Evolutionary conservation across 2,329 filamentous ascomycete genomes (phyloP), one percentile per base, ranked within the genome.

Genomic region (Microdochium nivale): DNA sequence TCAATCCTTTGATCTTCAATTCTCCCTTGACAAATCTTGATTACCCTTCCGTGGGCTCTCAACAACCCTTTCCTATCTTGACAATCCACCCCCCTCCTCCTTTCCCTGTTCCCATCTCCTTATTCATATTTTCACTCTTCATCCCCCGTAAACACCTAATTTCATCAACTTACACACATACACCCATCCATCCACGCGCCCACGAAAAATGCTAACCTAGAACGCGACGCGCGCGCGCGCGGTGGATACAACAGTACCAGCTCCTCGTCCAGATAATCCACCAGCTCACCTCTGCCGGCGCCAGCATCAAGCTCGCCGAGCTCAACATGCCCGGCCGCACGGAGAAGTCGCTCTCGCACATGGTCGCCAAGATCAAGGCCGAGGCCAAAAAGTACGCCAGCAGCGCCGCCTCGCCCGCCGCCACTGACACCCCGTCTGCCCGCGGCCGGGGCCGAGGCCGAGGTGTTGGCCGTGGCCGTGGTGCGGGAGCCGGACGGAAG

Each of bases 241-340:
- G 5, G 5, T 13, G 8, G 5, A 10, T 7, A 23, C 21, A 44
- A n/a, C 44, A 59, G 57, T 23, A 51, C 25, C 32, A 24, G 25
- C 40, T 59, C 23, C 49, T 57, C 4, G 23, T 55, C 3, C 54
- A 56, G 54, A 49, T 53, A 11, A 40, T 59, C 8, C 49, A 51
- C n/a, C 49, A 51, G 10, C 21, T 57, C 4, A 35, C 32, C 7
- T 21, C 16, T 2, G 49, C 25, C 24, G 51, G 50, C 11, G 48
- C 13, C 16, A 46, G 32, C 16, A 46, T 53, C 25, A 49, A 52
- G 10, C 54, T 49, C 25, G 21, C 24, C 8, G 9, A 51, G 2
- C 43, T 59, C 3, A 44, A 49, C 7, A 54, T 59, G 40, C 54
- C 55, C 1, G 54, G 53, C 3, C 55, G 57, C 33, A 56, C 52